A percentile compares a stretch with the other conserved stretches of the same genome.
phyloP scores from a whole-genome alignment of 1,284 basidiomycete species.

The Cystobasidiaceae sp. region DNA sequence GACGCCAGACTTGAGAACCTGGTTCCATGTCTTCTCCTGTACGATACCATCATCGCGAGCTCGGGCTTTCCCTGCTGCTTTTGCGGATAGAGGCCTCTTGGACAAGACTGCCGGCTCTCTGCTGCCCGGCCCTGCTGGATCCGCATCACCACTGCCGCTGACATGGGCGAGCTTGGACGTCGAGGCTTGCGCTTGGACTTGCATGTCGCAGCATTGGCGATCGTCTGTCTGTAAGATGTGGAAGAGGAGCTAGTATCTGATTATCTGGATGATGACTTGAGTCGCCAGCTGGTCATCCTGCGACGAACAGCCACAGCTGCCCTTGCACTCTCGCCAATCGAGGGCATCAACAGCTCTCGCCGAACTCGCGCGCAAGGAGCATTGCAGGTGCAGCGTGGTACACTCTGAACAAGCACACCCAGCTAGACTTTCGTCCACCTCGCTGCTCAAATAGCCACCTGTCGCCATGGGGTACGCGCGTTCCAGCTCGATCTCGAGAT shows the following conservation, averaged over 20 bases:
- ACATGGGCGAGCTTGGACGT: neutral
- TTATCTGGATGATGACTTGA: too few relatives aligned
- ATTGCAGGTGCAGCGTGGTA: too few relatives aligned
- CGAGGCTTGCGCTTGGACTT: slow-evolving; percentile 1
- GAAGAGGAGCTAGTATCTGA: neutral
- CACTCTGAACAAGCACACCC: neutral
- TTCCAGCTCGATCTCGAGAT: neutral
- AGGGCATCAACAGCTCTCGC: too few relatives aligned
- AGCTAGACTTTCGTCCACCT: too few relatives aligned
- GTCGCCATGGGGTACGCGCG: slow-evolving; percentile 18
- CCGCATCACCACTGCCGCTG: neutral
- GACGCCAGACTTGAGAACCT: slow-evolving; percentile 36
- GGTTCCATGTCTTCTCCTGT: slow-evolving; percentile 9
- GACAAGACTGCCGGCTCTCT: too few relatives aligned
- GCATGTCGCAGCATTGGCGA: neutral
- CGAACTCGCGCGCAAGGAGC: too few relatives aligned
- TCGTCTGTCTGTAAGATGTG: neutral
- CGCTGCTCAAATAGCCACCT: neutral
- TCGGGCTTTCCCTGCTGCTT: slow-evolving; percentile 17
- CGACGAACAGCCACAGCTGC: too few relatives aligned
- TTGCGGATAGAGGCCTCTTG: neutral
- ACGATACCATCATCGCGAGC: neutral
- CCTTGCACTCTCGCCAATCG: too few relatives aligned
- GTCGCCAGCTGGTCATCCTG: too few relatives aligned
- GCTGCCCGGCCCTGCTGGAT: too few relatives aligned